Evolutionary conservation across 495 filamentous ascomycete genomes (phyloP).

Genomic region (Bacidia rubella): DNA sequence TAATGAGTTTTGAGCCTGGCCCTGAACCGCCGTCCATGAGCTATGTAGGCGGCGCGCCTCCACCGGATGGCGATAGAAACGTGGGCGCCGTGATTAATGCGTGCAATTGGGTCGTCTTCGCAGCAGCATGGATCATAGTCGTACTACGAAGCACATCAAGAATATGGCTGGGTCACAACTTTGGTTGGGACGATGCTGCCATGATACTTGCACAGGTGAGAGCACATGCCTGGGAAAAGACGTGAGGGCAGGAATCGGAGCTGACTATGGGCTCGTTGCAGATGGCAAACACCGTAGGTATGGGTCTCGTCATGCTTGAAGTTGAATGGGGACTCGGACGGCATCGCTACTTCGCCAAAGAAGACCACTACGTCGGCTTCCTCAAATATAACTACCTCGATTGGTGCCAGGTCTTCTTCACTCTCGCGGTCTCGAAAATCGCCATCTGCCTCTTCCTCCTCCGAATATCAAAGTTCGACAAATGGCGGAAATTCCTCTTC

Average conservation of each 20-base stretch:
- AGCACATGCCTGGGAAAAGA: not conserved
- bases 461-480: conserved; percentile 26
- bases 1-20: not conserved
- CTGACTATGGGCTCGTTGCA: not conserved
- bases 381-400: conserved; percentile 17
- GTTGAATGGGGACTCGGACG: conserved; percentile 14
- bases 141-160: conserved; percentile 8
- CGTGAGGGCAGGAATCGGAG: not conserved
- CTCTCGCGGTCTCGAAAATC: conserved; percentile 32
- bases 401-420: conserved; percentile 19
- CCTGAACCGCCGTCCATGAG: not conserved
- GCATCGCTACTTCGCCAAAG: conserved; percentile 9
- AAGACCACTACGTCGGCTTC: conserved; percentile 7
- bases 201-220: conserved; percentile 13
- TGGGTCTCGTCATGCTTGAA: conserved; percentile 14
- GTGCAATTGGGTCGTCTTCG: conserved; percentile 14
- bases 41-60: conserved; percentile 1
- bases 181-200: conserved; percentile 17
- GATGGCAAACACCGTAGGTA: conserved; percentile 12
- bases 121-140: conserved; percentile 11
- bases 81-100: conserved; percentile 8
- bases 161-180: conserved; percentile 14
- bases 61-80: conserved; percentile 10
- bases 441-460: conserved; percentile 38
- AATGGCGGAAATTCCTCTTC: conserved; percentile 24